Base-by-base conservation (phyloP, 768 basidiomycete genomes). In the Agaricus blazei region DNA sequence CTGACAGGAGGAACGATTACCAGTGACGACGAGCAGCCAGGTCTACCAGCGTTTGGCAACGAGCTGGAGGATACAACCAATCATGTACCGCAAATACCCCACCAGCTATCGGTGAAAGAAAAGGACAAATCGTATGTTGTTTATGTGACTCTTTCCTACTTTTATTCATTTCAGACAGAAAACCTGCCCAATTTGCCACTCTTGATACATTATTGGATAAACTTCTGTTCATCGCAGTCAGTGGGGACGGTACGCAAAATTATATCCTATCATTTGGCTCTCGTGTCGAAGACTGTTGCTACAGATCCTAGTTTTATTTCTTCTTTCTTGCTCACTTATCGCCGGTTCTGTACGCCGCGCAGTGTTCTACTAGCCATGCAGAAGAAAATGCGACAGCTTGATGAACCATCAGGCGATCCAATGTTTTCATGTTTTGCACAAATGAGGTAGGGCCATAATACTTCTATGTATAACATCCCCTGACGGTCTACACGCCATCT, bases 401-500 rank as follows among this genome's bases (percentile, higher is more conserved):
- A 88, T 63, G 80, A 80, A 52, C 81, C 85, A 15, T 78, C 80
- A 11, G 82, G 83, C 6, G 90, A 93, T 71, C 87, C 87, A 0
- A 86, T 92, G 82, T 88, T 93, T 69, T 88, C 89, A 7, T 88
- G 85, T 62, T 93, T 86, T 68, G 90, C 88, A 6, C 91, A 93
- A 66, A 90, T 93, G 89, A 83, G 86, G 91, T 90, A 62, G 43
- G 62, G 58, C 46, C 47, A 37, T 4, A 34, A 24, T 57, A 36
- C 7, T 31, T 54, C 24, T 28, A 43, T 46, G 38, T 49, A 42
- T 58, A 29, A 46, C 19, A 12, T 9, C 37, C 48, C 48, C 48
- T 48, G 38, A 26, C 24, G 15, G 46, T 51, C 45, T 56, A 48
- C 60, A 41, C 2, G 28, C 48, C 41, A 15, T 31, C 54, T 56